Base-by-base conservation (phyloP, 345 rosid genomes). In the Camelina sativa region DNA sequence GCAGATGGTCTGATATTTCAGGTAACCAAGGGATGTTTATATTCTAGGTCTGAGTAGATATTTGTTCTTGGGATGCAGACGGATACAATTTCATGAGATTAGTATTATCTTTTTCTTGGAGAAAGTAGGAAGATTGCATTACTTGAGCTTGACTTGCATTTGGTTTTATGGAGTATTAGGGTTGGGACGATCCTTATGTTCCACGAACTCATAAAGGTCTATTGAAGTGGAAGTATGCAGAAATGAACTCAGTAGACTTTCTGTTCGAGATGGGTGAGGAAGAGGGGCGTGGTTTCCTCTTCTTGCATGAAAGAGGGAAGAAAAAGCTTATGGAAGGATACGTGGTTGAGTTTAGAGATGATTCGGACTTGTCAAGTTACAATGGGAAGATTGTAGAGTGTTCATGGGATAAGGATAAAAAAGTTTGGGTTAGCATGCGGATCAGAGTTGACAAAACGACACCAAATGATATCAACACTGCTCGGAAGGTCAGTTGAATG, bases 1-100 rank as follows among this genome's bases (percentile, higher is more conserved):
- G 89, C 99, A 19, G 99, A 95, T 83, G 99, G 99, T 32, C 89
- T 92, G 59, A 89, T 95, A 79, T 92, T 95, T 82, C 98, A 95
- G 97, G 99, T 95, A 67, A 69, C 40, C 28, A 51, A 4, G 2
- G 54, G 19, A 60, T 47, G 55, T 3, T 58, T n/a, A 7, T 52
- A 44, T 17, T 53, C 20, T 48, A 30, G 28, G 23, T 23, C 47
- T 38, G 50, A 55, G 11, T 55, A 7, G 19, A 54, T 28, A 25
- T 8, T 28, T 55, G 6, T 25, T 12, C 6, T 16, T 43, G n/a
- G n/a, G 6, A 44, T 7, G 17, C 48, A 2, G 48, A 44, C 17
- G 7, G 17, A 44, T 16, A 44, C 17, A 2, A 44, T 13, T 6
- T 44, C 15, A 44, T 13, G 48, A 62, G 38, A 43, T 23, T 15